Conservation (phyloP, 805 yeast genomes). For the Metschnikowia drakensbergensis region DNA sequence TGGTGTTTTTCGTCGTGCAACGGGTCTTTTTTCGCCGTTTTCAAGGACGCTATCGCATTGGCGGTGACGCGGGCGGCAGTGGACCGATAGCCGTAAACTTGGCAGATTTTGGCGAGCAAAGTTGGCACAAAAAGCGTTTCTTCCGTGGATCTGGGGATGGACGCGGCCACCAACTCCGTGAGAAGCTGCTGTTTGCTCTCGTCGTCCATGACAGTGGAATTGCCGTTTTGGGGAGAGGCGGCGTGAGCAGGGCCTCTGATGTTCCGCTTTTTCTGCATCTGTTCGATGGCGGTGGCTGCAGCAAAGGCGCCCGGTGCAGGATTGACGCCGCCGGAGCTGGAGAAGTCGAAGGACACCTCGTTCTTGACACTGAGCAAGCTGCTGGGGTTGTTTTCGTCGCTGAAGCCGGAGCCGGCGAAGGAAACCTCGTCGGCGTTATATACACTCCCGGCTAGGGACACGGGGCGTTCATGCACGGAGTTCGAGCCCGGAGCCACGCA, state of each 20-base stretch:
- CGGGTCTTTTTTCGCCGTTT: slow-evolving; percentile 32
- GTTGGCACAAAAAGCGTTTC: slow-evolving; percentile 75
- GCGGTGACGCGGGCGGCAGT: slow-evolving; percentile 70
- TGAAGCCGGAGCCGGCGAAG: slow-evolving; percentile 35
- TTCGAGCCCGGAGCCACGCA: slow-evolving; percentile 28
- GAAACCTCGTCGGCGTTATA: slow-evolving; percentile 35
- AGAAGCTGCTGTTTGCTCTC: slow-evolving; percentile 33
- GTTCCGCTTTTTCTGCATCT: slow-evolving; percentile 41
- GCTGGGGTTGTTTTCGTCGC: slow-evolving; percentile 35
- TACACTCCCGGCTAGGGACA: slow-evolving; percentile 60
- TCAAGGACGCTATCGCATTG: slow-evolving; percentile 63
- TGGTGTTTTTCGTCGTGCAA: slow-evolving; percentile 1
- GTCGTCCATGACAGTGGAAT: slow-evolving; percentile 17
- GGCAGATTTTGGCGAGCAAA: slow-evolving; percentile 62
- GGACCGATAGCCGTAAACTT: slow-evolving; percentile 67
- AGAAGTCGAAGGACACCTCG: slow-evolving; percentile 2
- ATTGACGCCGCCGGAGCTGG: slow-evolving; percentile 41
- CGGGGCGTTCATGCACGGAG: slow-evolving; percentile 60
- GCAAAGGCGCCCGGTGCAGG: slow-evolving; percentile 47
- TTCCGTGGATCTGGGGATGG: slow-evolving; percentile 74
- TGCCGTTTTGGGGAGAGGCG: not conserved
- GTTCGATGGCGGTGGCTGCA: slow-evolving; percentile 41
- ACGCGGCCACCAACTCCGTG: slow-evolving; percentile 55
- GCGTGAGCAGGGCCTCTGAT: not conserved
- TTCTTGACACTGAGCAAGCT: slow-evolving; percentile 31